Evolutionary conservation across 371 early-diverging fungal genomes (phyloP).

Genomic region (Catenaria anguillulae): DNA sequence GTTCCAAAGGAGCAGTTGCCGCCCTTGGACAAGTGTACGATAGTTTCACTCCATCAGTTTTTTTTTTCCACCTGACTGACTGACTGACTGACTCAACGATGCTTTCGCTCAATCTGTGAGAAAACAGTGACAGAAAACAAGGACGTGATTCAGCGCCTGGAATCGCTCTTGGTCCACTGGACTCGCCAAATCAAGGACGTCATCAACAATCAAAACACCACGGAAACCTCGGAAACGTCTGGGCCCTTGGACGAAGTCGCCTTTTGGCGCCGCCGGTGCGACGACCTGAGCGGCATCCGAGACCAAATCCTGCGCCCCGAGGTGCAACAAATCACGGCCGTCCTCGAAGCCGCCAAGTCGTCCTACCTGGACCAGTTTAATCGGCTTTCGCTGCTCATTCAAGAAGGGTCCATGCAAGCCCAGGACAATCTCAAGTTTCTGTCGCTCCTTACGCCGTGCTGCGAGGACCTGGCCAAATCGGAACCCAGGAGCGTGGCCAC

Average conservation of each 20-base stretch:
- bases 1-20: conserved; percentile 11
- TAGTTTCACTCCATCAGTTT: not conserved
- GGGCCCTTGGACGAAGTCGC: conserved; percentile 40
- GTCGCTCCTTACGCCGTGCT: conserved; percentile 25
- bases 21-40: not conserved
- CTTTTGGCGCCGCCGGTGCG: conserved; percentile 37
- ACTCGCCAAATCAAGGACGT: conserved; percentile 44
- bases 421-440: conserved; percentile 39
- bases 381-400: conserved; percentile 32
- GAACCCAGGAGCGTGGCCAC: conserved; percentile 28
- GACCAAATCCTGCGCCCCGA: conserved; percentile 33
- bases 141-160: conserved; percentile 34
- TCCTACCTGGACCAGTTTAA: conserved; percentile 37
- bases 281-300: conserved; percentile 36
- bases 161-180: conserved; percentile 38
- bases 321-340: conserved; percentile 23
- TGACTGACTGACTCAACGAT: too few relatives aligned
- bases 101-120: too few relatives aligned
- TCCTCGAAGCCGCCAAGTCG: conserved; percentile 30
- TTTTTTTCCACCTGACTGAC: too few relatives aligned
- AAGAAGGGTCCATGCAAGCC: conserved; percentile 35
- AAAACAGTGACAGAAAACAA: too few relatives aligned
- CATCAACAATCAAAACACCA: conserved; percentile 22
- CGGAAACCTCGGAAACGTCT: conserved; percentile 22
- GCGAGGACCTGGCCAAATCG: conserved; percentile 23